Conservation (phyloP, 108 stramenopile species). For the Pelagomonas calceolata region DNA sequence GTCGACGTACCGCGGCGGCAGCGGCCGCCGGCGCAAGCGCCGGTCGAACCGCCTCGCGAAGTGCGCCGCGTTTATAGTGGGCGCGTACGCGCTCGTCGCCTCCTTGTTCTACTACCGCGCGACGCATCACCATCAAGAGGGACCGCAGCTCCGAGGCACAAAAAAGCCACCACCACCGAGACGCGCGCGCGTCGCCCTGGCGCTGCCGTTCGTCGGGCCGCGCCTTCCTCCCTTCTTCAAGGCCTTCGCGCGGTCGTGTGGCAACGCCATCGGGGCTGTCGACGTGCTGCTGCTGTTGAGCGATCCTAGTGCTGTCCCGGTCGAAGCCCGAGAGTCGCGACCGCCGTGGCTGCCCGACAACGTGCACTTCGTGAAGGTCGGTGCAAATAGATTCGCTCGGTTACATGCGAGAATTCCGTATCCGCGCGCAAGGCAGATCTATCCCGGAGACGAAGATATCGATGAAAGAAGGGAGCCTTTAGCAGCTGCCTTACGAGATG, state of each 20-base stretch:
- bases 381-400: slow-evolving; percentile 42
- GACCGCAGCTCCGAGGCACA: too few species aligned
- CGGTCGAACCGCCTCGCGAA: too few species aligned
- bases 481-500: slow-evolving; percentile 19
- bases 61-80: too few species aligned
- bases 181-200: slow-evolving; percentile 18
- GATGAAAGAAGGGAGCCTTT: slow-evolving; percentile 16
- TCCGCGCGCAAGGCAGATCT: slow-evolving; percentile 20
- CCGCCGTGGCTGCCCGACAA: slow-evolving; percentile 47
- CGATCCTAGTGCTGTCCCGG: slow-evolving; percentile 30
- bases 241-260: slow-evolving; percentile 62
- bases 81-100: too few species aligned
- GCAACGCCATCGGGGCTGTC: slow-evolving; percentile 45
- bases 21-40: too few species aligned
- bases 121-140: too few species aligned
- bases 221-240: slow-evolving; percentile 66
- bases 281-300: slow-evolving; percentile 74
- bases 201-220: slow-evolving; percentile 21
- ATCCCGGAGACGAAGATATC: slow-evolving; percentile 28
- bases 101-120: too few species aligned
- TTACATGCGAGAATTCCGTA: slow-evolving; percentile 23
- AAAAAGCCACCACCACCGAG: too few species aligned
- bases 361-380: slow-evolving; percentile 29
- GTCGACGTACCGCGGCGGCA: too few species aligned
- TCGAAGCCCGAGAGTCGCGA: slow-evolving; percentile 25